phyloP scores from a whole-genome alignment of 1,284 basidiomycete species.

The Pseudozyma hubeiensis region DNA sequence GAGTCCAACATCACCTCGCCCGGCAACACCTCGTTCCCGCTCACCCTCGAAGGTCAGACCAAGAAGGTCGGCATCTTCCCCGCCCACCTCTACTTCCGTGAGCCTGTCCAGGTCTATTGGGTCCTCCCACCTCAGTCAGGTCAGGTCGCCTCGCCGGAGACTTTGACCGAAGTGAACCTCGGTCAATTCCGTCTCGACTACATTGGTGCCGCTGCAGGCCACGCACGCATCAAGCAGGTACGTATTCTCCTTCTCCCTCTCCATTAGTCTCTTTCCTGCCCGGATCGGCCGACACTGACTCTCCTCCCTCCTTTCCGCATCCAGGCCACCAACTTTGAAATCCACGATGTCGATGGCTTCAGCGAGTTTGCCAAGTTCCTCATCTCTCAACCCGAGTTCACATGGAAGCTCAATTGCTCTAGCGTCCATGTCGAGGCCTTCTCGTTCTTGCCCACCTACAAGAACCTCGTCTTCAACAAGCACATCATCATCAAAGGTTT shows the following conservation, averaged over 20 bases:
- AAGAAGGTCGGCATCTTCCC: conserved; percentile 70
- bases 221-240: conserved; percentile 68
- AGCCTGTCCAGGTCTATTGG: conserved; percentile 68
- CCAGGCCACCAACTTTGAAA: conserved; percentile 65
- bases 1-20: conserved; percentile 67
- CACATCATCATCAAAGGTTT: conserved; percentile 73
- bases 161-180: conserved; percentile 63
- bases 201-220: conserved; percentile 66
- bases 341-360: conserved; percentile 65
- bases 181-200: conserved; percentile 61
- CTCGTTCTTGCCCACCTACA: conserved; percentile 67
- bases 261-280: background rate
- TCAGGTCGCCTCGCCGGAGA: conserved; percentile 39
- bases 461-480: conserved; percentile 56
- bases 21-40: conserved; percentile 64
- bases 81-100: conserved; percentile 67
- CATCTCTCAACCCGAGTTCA: conserved; percentile 79
- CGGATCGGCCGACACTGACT: background rate
- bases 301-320: background rate
- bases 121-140: conserved; percentile 57
- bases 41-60: conserved; percentile 67
- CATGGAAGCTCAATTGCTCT: conserved; percentile 76
- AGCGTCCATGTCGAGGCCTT: conserved; percentile 77
- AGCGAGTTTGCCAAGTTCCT: conserved; percentile 70
- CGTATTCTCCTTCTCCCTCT: conserved; percentile 6